A percentile compares a stretch with the other conserved stretches of the same genome.
Evolutionary conservation across 192 early-diverging fungal genomes (phyloP).

Genomic region (Coemansia sp.): DNA sequence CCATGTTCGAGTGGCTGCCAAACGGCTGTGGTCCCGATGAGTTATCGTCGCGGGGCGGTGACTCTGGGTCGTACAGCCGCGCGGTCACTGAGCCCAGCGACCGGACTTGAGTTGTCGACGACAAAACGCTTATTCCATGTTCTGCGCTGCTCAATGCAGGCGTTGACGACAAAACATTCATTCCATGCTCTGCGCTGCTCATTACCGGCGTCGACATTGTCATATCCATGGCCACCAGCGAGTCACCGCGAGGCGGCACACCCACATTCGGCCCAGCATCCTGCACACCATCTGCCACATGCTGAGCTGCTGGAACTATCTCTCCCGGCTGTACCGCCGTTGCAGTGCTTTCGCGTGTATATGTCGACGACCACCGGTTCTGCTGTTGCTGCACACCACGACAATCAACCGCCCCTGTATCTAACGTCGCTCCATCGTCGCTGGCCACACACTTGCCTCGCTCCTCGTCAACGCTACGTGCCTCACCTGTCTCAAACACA

Average conservation of each 20-base stretch:
- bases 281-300: background rate
- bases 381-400: slow-evolving; percentile 3
- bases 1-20: slow-evolving; percentile 25
- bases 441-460: slow-evolving; percentile 17
- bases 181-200: background rate
- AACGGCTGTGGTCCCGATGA: background rate
- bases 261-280: background rate
- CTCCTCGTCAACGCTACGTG: slow-evolving; percentile 4
- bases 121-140: background rate
- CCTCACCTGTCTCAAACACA: slow-evolving; percentile 14
- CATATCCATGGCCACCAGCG: slow-evolving; percentile 24
- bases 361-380: slow-evolving; percentile 26
- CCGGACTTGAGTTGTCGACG: slow-evolving; percentile 7
- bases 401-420: background rate
- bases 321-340: slow-evolving; percentile 18
- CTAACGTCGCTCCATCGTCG: slow-evolving; percentile 30
- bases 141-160: background rate
- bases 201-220: slow-evolving; percentile 30
- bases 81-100: slow-evolving; percentile 46
- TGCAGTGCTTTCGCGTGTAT: slow-evolving; percentile 17
- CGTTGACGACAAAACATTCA: background rate
- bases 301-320: background rate
- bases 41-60: background rate
- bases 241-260: slow-evolving; percentile 35
- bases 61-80: slow-evolving; percentile 38